A percentile compares a stretch with the other conserved stretches of the same genome.
Conservation (phyloP, 1,284 basidiomycete genomes). For the Anthracocystis walkeri region DNA sequence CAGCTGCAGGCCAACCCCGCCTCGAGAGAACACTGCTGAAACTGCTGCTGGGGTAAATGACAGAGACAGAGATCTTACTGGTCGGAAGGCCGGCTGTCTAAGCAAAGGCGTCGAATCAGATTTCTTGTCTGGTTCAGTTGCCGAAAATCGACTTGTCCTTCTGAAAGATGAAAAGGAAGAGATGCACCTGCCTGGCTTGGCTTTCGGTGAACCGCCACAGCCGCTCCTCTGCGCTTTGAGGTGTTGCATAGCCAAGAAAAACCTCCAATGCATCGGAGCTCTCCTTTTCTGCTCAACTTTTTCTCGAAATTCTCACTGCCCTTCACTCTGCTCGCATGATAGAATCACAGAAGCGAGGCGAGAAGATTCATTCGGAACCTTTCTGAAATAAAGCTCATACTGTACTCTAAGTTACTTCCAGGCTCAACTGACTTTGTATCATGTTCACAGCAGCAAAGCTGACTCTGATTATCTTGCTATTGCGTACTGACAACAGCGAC, state of each 20-base stretch:
- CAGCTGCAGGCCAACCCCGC: no score
- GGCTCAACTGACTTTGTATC: no score
- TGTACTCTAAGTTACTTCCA: no score
- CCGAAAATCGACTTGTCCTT: background rate
- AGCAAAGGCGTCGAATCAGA: conserved; percentile 7
- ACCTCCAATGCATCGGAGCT: conserved; percentile 16
- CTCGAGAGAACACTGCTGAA: no score
- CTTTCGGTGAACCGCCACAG: conserved; percentile 40
- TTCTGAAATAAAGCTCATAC: no score
- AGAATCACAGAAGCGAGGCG: conserved; percentile 5
- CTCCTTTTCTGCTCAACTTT: background rate
- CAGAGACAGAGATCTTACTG: background rate
- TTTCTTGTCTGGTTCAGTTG: conserved; percentile 1
- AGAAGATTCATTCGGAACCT: background rate
- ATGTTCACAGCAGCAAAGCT: no score
- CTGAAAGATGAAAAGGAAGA: background rate
- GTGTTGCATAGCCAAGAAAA: conserved; percentile 34
- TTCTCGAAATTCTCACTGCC: background rate
- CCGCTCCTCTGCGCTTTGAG: conserved; percentile 5
- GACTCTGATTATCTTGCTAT: no score
- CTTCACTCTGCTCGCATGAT: conserved; percentile 12
- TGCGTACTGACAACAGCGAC: no score
- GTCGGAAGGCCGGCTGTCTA: background rate
- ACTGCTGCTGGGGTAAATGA: no score
- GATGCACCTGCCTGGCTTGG: background rate